Conservation (phyloP, 768 basidiomycete species). For the Rhodosporidiobolus sp. region DNA sequence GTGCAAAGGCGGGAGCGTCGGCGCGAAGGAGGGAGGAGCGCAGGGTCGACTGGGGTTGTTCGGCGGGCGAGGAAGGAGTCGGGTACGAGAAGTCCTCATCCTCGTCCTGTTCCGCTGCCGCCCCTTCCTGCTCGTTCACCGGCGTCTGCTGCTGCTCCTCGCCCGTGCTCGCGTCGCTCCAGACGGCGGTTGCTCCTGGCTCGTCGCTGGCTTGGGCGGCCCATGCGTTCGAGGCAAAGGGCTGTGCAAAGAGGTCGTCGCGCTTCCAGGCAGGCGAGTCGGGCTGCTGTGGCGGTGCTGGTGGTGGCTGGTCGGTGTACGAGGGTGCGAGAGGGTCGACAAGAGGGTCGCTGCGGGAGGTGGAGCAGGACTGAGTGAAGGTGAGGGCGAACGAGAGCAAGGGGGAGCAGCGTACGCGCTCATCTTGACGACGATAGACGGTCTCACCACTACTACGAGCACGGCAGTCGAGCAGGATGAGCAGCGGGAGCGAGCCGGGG, state of each 20-base stretch:
- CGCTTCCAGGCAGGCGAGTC: neutral
- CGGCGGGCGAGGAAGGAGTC: neutral
- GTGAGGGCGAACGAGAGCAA: neutral
- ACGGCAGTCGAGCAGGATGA: too few species aligned
- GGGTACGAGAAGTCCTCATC: conserved; percentile 1
- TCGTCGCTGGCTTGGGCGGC: neutral
- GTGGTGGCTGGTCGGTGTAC: neutral
- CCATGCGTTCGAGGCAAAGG: neutral
- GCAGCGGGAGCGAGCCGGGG: too few species aligned
- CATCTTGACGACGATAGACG: too few species aligned
- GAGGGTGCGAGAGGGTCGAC: neutral
- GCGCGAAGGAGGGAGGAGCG: neutral
- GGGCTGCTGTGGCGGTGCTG: neutral
- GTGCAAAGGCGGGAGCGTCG: neutral
- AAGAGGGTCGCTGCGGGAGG: conserved; percentile 4
- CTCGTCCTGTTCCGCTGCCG: neutral
- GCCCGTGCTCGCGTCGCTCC: neutral
- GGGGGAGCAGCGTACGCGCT: too few species aligned
- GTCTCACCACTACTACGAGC: too few species aligned
- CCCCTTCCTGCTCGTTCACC: neutral
- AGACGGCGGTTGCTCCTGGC: neutral
- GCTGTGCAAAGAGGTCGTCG: conserved; percentile 14
- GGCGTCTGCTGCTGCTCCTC: too few species aligned
- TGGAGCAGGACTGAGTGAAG: neutral
- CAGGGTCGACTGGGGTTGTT: neutral